phyloP scores from a whole-genome alignment of 1,139 yeast species.

The Hemisphaericaspora subhashii region DNA sequence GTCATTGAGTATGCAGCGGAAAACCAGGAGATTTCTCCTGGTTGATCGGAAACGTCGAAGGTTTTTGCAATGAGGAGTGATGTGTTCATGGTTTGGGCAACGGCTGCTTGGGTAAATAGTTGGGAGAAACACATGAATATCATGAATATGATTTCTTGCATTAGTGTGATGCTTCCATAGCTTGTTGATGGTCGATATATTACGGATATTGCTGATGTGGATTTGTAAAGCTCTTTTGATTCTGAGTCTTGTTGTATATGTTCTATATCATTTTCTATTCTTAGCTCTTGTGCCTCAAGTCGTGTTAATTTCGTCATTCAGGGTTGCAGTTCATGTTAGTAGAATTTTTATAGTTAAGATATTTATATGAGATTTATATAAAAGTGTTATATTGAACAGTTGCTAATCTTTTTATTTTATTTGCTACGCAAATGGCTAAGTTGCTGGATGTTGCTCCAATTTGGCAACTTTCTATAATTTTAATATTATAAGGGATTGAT shows the following conservation, averaged over 20 bases:
- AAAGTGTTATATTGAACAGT: no score
- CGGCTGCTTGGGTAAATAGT: constrained; percentile 50
- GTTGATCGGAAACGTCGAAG: constrained; percentile 32
- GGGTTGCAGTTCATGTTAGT: no score
- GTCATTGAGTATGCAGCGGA: constrained; percentile 59
- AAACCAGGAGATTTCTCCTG: constrained; percentile 58
- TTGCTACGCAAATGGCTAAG: no score
- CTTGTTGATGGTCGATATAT: constrained; percentile 12
- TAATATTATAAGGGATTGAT: no score
- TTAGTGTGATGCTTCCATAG: constrained; percentile 19
- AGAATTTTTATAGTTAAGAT: no score
- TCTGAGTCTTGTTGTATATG: background rate
- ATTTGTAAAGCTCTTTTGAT: background rate
- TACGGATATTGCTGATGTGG: constrained; percentile 1
- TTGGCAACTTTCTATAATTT: no score
- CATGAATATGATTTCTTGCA: constrained; percentile 23
- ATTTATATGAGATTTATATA: no score
- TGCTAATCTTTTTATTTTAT: no score
- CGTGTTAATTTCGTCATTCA: background rate
- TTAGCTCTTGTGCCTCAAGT: background rate
- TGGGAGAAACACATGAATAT: constrained; percentile 41
- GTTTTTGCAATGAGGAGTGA: constrained; percentile 35
- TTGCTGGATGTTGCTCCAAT: no score
- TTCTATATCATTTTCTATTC: background rate
- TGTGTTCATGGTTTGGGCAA: constrained; percentile 47